Conservation (phyloP, 2,329 filamentous ascomycete genomes). For the Tolypocladium ovalisporum region DNA sequence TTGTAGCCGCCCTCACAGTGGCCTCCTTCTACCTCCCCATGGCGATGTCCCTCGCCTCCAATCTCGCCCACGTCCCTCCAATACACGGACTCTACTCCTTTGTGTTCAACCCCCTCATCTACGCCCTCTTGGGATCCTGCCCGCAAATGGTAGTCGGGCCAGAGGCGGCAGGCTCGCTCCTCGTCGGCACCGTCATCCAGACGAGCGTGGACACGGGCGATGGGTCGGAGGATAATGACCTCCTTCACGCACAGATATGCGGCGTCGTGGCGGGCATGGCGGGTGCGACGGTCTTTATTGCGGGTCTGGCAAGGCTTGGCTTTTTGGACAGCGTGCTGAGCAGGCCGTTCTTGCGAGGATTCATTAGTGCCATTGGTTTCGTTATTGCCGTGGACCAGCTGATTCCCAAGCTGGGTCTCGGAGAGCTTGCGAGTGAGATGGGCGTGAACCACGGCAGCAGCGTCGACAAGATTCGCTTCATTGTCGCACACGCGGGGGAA, state of each 20-base stretch:
- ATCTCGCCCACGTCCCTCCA: constrained; percentile 83
- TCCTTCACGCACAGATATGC: constrained; percentile 68
- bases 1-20: constrained; percentile 85
- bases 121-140: constrained; percentile 82
- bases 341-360: constrained; percentile 82
- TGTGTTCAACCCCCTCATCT: constrained; percentile 83
- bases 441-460: constrained; percentile 76
- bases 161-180: constrained; percentile 83
- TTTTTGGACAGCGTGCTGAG: constrained; percentile 94
- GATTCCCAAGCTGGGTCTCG: constrained; percentile 79
- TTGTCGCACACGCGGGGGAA: constrained; percentile 54
- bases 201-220: constrained; percentile 60
- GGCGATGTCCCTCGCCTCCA: constrained; percentile 85
- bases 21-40: constrained; percentile 98
- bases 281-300: constrained; percentile 77
- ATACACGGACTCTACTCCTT: constrained; percentile 93
- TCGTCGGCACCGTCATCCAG: constrained; percentile 80
- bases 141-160: constrained; percentile 91
- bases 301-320: constrained; percentile 74
- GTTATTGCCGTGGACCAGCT: constrained; percentile 94
- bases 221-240: constrained; percentile 51
- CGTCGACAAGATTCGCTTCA: constrained; percentile 74
- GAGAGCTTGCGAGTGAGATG: constrained; percentile 47
- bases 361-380: constrained; percentile 94
- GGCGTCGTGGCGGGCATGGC: constrained; percentile 83